A percentile compares a stretch with the other conserved stretches of the same genome.
Conservation (phyloP, 2,329 filamentous ascomycete genomes). For the Pyrenochaeta sp. region DNA sequence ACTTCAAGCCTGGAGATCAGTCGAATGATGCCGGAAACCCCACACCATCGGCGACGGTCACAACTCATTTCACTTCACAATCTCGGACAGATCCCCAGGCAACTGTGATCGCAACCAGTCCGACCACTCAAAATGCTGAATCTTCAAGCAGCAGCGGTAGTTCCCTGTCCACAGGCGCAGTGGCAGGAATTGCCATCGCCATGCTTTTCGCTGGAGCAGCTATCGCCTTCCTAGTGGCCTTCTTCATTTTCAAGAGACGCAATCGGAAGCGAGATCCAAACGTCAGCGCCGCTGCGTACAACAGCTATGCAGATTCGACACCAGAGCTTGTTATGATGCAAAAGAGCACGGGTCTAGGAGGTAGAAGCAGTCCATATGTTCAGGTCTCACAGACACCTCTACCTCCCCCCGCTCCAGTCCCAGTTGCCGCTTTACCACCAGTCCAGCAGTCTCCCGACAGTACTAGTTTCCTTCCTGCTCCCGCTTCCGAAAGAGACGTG, state of each 20-base stretch:
- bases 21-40: too few species aligned
- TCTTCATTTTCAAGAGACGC: slow-evolving; percentile 39
- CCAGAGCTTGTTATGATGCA: slow-evolving; percentile 34
- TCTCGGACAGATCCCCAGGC: background rate
- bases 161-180: slow-evolving; percentile 19
- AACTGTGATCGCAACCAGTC: background rate
- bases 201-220: slow-evolving; percentile 35
- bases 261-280: slow-evolving; percentile 14
- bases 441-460: slow-evolving; percentile 18
- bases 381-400: slow-evolving; percentile 35
- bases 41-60: too few species aligned
- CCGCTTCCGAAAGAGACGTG: slow-evolving; percentile 31
- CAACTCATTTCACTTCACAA: too few species aligned
- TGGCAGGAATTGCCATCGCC: slow-evolving; percentile 30
- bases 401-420: slow-evolving; percentile 8
- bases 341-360: slow-evolving; percentile 21
- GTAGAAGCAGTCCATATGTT: slow-evolving; percentile 31
- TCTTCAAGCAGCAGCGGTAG: background rate
- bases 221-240: slow-evolving; percentile 37
- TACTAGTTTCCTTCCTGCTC: slow-evolving; percentile 30
- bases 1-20: too few species aligned
- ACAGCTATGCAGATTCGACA: slow-evolving; percentile 26
- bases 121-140: background rate
- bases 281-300: slow-evolving; percentile 11
- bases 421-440: slow-evolving; percentile 6